These are phyloP conservation scores for Malassezia cuniculi DNA, from an alignment of 1,284 basidiomycete genomes.

Conservation along the genomic window DNA sequence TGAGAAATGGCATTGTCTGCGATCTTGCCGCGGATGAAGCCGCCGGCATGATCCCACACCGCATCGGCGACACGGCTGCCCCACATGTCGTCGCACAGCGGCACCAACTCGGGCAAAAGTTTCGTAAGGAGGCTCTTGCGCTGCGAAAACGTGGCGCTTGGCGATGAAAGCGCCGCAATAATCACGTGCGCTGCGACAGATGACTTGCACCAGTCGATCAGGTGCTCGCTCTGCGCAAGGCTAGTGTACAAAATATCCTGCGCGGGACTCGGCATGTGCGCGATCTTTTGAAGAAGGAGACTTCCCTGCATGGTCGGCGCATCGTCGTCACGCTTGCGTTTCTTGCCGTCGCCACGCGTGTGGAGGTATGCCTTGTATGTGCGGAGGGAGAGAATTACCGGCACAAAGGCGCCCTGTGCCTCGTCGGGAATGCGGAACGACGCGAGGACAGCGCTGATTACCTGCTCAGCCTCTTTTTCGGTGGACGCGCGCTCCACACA, in stretches of 20 bases:
- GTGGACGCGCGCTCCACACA: conserved; percentile 4
- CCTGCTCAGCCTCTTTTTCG: background rate
- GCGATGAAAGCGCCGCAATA: conserved; percentile 15
- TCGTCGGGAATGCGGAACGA: conserved; percentile 10
- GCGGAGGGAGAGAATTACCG: conserved; percentile 10
- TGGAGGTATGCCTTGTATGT: conserved; percentile 12
- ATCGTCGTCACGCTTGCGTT: conserved; percentile 12
- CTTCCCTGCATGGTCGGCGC: conserved; percentile 29
- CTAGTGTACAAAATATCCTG: conserved; percentile 13
- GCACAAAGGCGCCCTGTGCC: conserved; percentile 10
- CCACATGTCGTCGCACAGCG: conserved; percentile 29
- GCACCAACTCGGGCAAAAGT: conserved; percentile 16
- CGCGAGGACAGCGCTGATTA: background rate
- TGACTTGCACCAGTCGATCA: conserved; percentile 21
- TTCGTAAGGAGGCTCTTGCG: conserved; percentile 15
- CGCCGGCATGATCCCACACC: conserved; percentile 28
- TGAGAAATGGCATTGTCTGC: conserved; percentile 15
- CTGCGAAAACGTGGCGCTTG: conserved; percentile 21
- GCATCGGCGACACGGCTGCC: conserved; percentile 37
- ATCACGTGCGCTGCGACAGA: conserved; percentile 19
- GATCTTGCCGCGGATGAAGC: conserved; percentile 26
- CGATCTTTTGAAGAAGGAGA: conserved; percentile 29
- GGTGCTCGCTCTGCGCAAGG: conserved; percentile 14
- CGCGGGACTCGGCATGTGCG: conserved; percentile 18
- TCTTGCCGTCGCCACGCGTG: conserved; percentile 1